phyloP scores from a whole-genome alignment of 768 basidiomycete species.

The Sistotremastrum suecicum region DNA sequence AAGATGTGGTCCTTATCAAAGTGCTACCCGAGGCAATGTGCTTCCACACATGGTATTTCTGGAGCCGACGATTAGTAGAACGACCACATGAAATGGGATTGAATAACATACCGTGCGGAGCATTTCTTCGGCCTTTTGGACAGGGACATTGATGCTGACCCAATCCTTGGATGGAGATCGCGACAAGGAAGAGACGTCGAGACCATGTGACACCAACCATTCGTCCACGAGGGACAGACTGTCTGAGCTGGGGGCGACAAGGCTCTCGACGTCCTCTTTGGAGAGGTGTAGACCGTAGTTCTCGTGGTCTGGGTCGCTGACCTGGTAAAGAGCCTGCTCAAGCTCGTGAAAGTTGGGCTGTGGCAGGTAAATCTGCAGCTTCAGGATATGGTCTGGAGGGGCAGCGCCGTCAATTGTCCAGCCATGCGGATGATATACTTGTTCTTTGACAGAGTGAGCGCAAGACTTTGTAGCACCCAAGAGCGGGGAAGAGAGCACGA shows the following conservation, averaged over 20 bases:
- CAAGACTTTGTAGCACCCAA: conserved; percentile 2
- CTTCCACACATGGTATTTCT: conserved; percentile 54
- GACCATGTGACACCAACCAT: conserved; percentile 47
- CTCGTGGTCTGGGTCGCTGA: conserved; percentile 9
- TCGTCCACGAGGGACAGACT: conserved; percentile 39
- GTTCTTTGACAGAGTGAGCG: conserved; percentile 16
- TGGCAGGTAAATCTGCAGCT: conserved; percentile 25
- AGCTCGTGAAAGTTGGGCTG: conserved; percentile 12
- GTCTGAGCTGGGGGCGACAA: conserved; percentile 42
- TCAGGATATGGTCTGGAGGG: conserved; percentile 29
- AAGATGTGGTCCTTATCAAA: conserved; percentile 51
- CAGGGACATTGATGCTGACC: conserved; percentile 44
- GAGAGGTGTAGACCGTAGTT: conserved; percentile 30
- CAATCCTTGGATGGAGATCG: conserved; percentile 59
- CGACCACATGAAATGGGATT: background rate
- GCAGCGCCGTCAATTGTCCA: conserved; percentile 34
- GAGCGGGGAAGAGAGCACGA: conserved; percentile 10
- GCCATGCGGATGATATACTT: conserved; percentile 24
- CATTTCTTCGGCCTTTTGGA: conserved; percentile 51
- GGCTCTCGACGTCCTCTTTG: conserved; percentile 48
- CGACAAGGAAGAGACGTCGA: conserved; percentile 29
- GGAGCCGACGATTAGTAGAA: background rate
- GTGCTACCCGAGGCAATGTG: conserved; percentile 37
- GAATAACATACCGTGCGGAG: conserved; percentile 43
- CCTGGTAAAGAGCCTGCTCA: conserved; percentile 11